Evolutionary conservation across 129 eudicot species (phyloP), one percentile per base, ranked within the genome.

Genomic region (Cynara cardunculus): DNA sequence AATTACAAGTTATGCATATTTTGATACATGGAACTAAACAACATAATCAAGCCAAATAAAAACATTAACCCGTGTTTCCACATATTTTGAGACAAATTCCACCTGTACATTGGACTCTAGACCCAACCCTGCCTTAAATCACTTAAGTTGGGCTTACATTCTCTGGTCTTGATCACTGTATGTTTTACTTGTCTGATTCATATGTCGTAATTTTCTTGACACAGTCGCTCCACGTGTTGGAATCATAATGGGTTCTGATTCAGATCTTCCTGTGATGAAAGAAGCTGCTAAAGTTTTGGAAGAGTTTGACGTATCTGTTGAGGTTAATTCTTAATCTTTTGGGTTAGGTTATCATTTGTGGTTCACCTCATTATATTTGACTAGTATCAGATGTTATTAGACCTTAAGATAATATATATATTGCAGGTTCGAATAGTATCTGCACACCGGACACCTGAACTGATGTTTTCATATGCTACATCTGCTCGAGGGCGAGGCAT

Each of bases 241-340:
- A 73, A 92, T 95, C 82, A 92, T 95, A 56, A 92, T 95, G 99
- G 99, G 99, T 34, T 95, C 99, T 41, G 99, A 95, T 81, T 95
- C 97, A 24, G 99, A 95, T 87, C 97, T 95, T 72, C 97, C 99
- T 11, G 99, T 95, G 18, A 92, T 95, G 99, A 92, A 92, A 89
- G 99, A 95, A 6, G 99, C 99, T 72, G 93, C 94, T 18, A 88
- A 87, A 53, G 82, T 95, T 37, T 86, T 95, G 74, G 71, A 82
- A 0, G 92, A 89, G 74, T 95, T 95, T 81, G 89, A 85, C 56
- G 93, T 95, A 62, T 78, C 88, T 79, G 79, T 83, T 69, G 99
- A 95, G 97, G 99, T 95, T 46, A 78, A 34, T 27, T 61, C 25
- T 73, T 25, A 49, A 68, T 18, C 28, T 56, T 44, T 68, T 49